phyloP scores from a whole-genome alignment of 495 filamentous ascomycete species.

The Sphaerosporella brunnea region DNA sequence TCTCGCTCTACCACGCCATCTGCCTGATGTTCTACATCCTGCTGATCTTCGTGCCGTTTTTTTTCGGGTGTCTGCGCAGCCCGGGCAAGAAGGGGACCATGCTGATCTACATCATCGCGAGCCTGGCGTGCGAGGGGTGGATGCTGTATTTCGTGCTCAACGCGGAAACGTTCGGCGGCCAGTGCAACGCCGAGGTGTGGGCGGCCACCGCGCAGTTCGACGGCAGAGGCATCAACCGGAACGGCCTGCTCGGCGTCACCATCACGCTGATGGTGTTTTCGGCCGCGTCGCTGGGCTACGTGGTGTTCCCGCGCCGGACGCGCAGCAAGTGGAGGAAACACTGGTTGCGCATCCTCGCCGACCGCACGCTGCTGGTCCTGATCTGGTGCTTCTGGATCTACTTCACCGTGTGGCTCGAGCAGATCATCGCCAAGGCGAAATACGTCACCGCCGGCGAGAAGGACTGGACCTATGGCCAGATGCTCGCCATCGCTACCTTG shows the following conservation, averaged over 20 bases:
- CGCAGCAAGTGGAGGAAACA: background rate
- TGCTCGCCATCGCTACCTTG: background rate
- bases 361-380: background rate
- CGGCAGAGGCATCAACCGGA: background rate
- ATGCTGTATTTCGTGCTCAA: background rate
- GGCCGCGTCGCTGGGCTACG: background rate
- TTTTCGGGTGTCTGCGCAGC: background rate
- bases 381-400: background rate
- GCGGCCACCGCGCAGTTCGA: background rate
- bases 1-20: background rate
- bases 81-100: background rate
- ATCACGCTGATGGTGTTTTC: background rate
- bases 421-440: background rate
- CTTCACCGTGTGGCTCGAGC: background rate
- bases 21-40: background rate
- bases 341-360: background rate
- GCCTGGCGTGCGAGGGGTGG: background rate
- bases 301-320: background rate
- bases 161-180: background rate
- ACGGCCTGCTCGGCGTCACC: background rate
- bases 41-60: background rate
- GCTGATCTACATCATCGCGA: background rate
- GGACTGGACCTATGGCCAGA: background rate
- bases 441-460: background rate
- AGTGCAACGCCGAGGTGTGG: background rate